These are phyloP conservation scores for Brassica carinata DNA, from an alignment of 345 rosid species.

Conservation along the genomic window DNA sequence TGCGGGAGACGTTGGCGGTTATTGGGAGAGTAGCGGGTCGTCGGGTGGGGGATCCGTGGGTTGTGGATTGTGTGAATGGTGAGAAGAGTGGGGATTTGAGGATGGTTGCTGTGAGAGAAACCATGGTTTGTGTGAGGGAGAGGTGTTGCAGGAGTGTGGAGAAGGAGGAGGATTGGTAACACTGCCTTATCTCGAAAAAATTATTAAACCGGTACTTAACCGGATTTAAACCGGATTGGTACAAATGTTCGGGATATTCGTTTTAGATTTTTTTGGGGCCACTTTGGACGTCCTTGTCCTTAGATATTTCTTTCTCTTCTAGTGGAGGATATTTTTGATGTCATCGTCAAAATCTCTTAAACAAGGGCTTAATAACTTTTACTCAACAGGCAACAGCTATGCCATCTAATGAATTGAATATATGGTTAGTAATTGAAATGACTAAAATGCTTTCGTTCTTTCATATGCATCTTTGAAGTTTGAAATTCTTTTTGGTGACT, in stretches of 20 bases:
- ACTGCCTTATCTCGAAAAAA: slow-evolving; percentile 31
- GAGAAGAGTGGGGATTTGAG: slow-evolving; percentile 42
- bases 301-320: neutral
- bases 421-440: no score
- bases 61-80: slow-evolving; percentile 41
- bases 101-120: slow-evolving; percentile 36
- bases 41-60: slow-evolving; percentile 27
- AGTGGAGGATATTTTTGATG: neutral
- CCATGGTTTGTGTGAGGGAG: slow-evolving; percentile 39
- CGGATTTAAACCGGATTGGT: slow-evolving; percentile 29
- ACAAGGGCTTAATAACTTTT: neutral
- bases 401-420: no score
- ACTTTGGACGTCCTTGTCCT: neutral
- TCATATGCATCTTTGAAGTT: no score
- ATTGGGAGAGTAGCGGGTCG: slow-evolving; percentile 34
- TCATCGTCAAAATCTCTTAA: neutral
- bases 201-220: neutral
- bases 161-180: slow-evolving; percentile 15
- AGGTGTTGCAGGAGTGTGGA: slow-evolving; percentile 41
- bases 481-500: neutral
- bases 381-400: no score
- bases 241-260: slow-evolving; percentile 26
- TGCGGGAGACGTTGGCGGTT: slow-evolving; percentile 34
- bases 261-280: neutral
- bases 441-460: no score